phyloP scores from a whole-genome alignment of 2,329 filamentous ascomycete genomes.

The Verticillium alfalfae region DNA sequence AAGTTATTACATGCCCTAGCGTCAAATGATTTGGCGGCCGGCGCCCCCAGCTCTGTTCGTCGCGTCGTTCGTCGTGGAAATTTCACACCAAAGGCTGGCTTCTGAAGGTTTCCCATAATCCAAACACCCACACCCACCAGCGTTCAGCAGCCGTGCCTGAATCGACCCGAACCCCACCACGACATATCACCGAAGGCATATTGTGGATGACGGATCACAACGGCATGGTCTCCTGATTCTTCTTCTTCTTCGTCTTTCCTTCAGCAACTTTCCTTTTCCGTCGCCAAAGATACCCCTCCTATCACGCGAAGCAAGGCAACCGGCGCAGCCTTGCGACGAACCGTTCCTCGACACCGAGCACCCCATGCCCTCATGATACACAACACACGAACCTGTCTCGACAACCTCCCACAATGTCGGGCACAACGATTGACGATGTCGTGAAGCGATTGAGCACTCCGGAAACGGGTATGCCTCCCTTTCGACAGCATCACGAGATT shows the following conservation, averaged over 20 bases:
- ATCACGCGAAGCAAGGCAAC: neutral
- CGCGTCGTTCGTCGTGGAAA: constrained; percentile 21
- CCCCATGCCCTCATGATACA: neutral
- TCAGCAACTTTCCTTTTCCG: constrained; percentile 1
- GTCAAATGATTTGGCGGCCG: constrained; percentile 32
- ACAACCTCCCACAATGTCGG: constrained; percentile 42
- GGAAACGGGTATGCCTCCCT: constrained; percentile 44
- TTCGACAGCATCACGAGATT: constrained; percentile 1
- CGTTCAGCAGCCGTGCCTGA: neutral
- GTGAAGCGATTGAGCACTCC: constrained; percentile 52
- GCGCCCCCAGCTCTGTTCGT: constrained; percentile 29
- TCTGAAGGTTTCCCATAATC: neutral
- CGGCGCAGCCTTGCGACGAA: neutral
- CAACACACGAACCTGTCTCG: neutral
- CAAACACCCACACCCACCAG: neutral
- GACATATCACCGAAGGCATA: neutral
- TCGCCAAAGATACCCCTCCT: constrained; percentile 7
- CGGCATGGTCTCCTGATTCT: neutral
- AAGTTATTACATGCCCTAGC: constrained; percentile 30
- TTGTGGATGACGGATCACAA: neutral
- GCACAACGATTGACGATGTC: constrained; percentile 56
- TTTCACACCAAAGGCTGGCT: constrained; percentile 20
- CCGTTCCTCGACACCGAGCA: neutral
- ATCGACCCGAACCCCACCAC: neutral
- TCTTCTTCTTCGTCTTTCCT: neutral